These are phyloP conservation scores for Herpetospermum pedunculosum DNA, from an alignment of 306 rosid genomes.

Conservation along the genomic window DNA sequence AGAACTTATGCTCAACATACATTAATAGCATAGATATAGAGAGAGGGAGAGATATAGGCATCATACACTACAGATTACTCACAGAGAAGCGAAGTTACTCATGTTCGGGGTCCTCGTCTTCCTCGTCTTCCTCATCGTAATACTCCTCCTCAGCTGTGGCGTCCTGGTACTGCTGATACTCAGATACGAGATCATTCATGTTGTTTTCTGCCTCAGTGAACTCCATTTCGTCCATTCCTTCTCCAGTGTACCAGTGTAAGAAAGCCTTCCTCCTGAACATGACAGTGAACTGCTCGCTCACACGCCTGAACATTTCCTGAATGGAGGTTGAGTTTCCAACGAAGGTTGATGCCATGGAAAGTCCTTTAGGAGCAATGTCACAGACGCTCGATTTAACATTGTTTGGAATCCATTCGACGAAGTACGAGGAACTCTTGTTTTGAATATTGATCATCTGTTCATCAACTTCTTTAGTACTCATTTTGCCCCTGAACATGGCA, in stretches of 20 bases:
- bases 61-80: neutral
- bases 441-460: conserved; percentile 1
- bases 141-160: neutral
- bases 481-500: neutral
- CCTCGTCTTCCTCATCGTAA: neutral
- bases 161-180: conserved; percentile 1
- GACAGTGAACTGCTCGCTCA: neutral
- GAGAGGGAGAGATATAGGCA: neutral
- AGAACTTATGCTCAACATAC: neutral
- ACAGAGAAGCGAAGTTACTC: neutral
- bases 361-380: conserved; percentile 1
- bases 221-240: neutral
- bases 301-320: conserved; percentile 1
- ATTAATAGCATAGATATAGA: neutral
- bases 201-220: neutral
- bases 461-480: neutral
- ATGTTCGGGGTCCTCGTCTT: neutral
- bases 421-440: neutral
- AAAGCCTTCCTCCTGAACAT: conserved; percentile 2
- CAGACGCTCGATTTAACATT: neutral
- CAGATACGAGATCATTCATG: neutral
- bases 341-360: neutral
- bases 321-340: neutral
- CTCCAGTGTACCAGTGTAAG: neutral
- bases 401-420: neutral